Base-by-base conservation (phyloP, 139 green algal species). In the Micractinium sp. region DNA sequence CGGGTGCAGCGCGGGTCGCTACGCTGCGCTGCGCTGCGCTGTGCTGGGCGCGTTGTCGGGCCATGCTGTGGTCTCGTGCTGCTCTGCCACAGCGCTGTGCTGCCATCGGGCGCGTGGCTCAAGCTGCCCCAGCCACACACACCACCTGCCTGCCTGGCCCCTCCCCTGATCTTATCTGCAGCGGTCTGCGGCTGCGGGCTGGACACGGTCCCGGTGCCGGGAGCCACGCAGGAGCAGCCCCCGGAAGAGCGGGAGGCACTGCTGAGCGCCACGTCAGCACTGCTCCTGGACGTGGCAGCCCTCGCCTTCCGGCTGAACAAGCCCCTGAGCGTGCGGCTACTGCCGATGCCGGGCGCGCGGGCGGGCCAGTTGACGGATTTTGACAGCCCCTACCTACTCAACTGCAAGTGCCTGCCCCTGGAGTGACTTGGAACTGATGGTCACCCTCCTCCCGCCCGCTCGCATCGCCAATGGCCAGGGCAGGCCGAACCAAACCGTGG, bases 141-240 rank as follows among this genome's bases (percentile, higher is more conserved):
- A 41, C 19, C 73, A 9, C 31, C 73, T 33, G 61, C 76, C 78
- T 9, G 7, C 47, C 9, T 56, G 47, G n/a, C n/a, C 47, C 9
- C 47, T 56, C 47, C 47, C 47, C 47, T 56, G 47, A 5, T 56
- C 47, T 56, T 5, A 16, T 56, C 47, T 41, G 82, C 82, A 87
- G 87, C 93, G 12, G 93, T 95, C 18, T 95, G 93, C 84, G 92
- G 93, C n/a, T 87, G 82, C 41, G 93, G 93, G 13, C 82, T 95
- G 19, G 93, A 95, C 84, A 95, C 93, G 0, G 85, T 95, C 1
- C 93, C 93, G 0, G 88, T 95, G 47, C 86, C 91, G 7, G 93
- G 93, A 5, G 76, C 78, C 63, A 77, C 60, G 2, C 15, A 36
- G 2, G 22, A 76, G 27, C 79, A 75, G 53, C 53, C 90, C 5